Evolutionary conservation across 1,139 yeast species (phyloP).

Genomic region (Magnusiomyces suaveolens): DNA sequence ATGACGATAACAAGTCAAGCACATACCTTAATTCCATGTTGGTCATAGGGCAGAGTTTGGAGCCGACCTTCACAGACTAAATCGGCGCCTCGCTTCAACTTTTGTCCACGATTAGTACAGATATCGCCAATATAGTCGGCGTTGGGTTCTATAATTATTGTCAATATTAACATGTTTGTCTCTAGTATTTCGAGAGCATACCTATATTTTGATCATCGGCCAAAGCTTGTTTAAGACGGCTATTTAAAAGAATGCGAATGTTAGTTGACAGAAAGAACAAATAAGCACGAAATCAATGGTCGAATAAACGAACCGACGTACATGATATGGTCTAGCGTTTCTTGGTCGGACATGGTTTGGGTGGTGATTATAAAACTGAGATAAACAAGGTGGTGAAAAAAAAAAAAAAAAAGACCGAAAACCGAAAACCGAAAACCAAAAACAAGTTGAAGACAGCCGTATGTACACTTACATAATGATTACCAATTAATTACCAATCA

Average conservation of each 20-base stretch:
- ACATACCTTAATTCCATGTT: conserved; percentile 26
- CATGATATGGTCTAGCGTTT: not conserved
- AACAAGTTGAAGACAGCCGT: too few relatives aligned
- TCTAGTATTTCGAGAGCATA: conserved; percentile 3
- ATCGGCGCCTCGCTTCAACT: conserved; percentile 43
- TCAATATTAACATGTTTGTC: not conserved
- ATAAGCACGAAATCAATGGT: not conserved
- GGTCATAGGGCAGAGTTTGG: conserved; percentile 30
- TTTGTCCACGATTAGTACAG: conserved; percentile 49
- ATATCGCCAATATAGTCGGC: conserved; percentile 19
- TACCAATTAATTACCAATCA: too few relatives aligned
- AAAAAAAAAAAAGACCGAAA: too few relatives aligned
- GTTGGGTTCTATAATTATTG: conserved; percentile 17
- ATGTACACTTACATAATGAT: too few relatives aligned
- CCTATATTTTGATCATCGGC: conserved; percentile 8
- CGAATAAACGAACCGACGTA: not conserved
- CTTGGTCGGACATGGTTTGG: not conserved
- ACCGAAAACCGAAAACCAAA: too few relatives aligned
- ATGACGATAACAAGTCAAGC: not conserved
- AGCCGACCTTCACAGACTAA: conserved; percentile 33
- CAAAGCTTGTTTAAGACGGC: conserved; percentile 11
- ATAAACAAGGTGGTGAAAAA: too few relatives aligned
- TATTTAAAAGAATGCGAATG: not conserved
- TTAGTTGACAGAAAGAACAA: not conserved
- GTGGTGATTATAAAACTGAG: not conserved